Evolutionary conservation across 805 yeast species (phyloP), one percentile per base, ranked within the genome.

Genomic region (Lipomyces mesembrius): DNA sequence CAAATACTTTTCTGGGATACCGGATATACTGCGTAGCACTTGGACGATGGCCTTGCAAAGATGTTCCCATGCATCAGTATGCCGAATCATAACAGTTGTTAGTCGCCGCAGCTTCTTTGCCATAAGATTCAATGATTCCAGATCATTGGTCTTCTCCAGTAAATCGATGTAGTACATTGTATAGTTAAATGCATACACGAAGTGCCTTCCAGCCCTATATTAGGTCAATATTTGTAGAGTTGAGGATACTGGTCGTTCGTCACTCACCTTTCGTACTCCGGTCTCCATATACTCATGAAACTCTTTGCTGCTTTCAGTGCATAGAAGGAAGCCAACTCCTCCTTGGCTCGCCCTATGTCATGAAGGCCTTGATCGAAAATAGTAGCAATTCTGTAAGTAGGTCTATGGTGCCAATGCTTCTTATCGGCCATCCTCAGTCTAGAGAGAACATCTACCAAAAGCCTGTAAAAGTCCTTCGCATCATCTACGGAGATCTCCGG

Each of bases 371-470:
- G 85, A 61, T 79, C 83, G 20, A 81, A 77, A 11, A 93, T 86
- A 62, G 79, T 81, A 0, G 98, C 92, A 17, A 90, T 79, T 68
- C 92, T 81, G 74, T 83, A 92, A 1, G 85, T 82, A 1, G 98
- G 96, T 62, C 90, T 84, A 75, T 95, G 98, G 62, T 92, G 96
- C 98, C 98, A 92, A 62, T 87, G 90, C 75, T 88, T 90, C 75
- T 89, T 92, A 75, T 94, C 98, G 11, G 84, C 68, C 5, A 61
- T 34, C 12, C 67, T 46, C 22, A 67, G 52, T 29, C 67, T 37
- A 17, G 39, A 29, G 4, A 67, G 32, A 17, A 60, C 55, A 22
- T 57, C 63, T 9, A 67, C 57, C 25, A 67, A 6, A 2, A 49
- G 39, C 34, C n/a, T 22, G 37, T 55, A 67, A 9, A 67, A 29